Conservation (phyloP, 768 basidiomycete genomes). For the Hericium coralloides region DNA sequence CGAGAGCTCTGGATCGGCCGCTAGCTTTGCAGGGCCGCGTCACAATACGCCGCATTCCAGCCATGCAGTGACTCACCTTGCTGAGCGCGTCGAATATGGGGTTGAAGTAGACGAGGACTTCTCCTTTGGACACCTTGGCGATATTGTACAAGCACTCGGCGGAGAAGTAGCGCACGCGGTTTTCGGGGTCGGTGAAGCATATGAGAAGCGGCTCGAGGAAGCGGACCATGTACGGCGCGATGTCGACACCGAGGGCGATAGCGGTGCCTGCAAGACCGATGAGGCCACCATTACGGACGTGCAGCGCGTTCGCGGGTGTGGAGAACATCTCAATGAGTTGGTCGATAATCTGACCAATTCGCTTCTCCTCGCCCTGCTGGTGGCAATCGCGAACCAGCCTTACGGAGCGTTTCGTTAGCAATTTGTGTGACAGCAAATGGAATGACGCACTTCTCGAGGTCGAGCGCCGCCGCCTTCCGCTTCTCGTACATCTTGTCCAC, state of each 20-base stretch:
- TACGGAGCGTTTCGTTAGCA: not conserved
- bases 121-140: slow-evolving; percentile 93
- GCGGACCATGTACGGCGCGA: slow-evolving; percentile 90
- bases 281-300: slow-evolving; percentile 88
- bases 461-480: slow-evolving; percentile 89
- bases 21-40: slow-evolving; percentile 48
- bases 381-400: slow-evolving; percentile 86
- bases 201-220: slow-evolving; percentile 83
- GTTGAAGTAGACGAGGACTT: slow-evolving; percentile 95
- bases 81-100: slow-evolving; percentile 96
- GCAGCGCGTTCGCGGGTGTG: slow-evolving; percentile 71
- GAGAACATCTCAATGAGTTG: slow-evolving; percentile 94
- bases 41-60: too few species aligned
- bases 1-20: slow-evolving; percentile 89
- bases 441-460: slow-evolving; percentile 77
- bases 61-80: slow-evolving; percentile 53
- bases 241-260: slow-evolving; percentile 91
- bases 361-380: slow-evolving; percentile 68
- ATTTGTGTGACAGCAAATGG: not conserved
- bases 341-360: slow-evolving; percentile 83
- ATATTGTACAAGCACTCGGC: slow-evolving; percentile 99
- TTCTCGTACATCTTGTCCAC: slow-evolving; percentile 96
- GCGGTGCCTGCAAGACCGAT: slow-evolving; percentile 95
- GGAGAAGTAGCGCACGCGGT: slow-evolving; percentile 93
- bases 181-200: slow-evolving; percentile 92